Evolutionary conservation across 2,329 filamentous ascomycete genomes (phyloP), one percentile per base, ranked within the genome.

Genomic region (Fonsecaea pedrosoi): DNA sequence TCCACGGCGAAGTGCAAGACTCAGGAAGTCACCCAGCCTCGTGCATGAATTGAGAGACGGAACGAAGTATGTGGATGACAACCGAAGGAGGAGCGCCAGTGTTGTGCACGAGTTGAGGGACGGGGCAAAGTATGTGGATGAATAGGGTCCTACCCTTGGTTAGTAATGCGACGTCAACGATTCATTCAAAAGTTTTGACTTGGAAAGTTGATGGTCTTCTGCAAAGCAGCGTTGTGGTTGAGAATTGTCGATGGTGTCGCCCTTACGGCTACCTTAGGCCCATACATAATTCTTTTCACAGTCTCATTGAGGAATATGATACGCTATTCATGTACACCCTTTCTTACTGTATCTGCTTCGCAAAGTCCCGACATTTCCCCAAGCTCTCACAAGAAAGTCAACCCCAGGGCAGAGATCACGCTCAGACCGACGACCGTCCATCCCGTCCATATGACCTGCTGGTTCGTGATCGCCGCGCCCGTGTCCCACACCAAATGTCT

Each of bases 401-500:
- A 69, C 3, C 40, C 66, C 56, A 71, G 48, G 5, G 70, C 68
- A 18, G 38, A 63, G 7, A 69, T 54, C 4, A 60, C 53, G 30
- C 66, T 71, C 60, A 73, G n/a, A 3, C 67, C 71, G 5, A 72
- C 62, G 1, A 69, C 65, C 10, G 64, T 64, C 70, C 70, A 73
- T n/a, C 70, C 71, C 0, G 71, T 72, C 34, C 59, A 50, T 45
- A 87, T 86, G 67, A 92, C 89, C 74, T 85, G 81, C 78, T 85
- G 81, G 76, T 91, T 91, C 74, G 81, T 84, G 68, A 92, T 84
- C 59, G 83, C 82, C 73, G 81, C 81, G 60, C 87, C 88, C 45
- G 85, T 78, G 82, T 92, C 90, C 90, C 90, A 92, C 15, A 83
- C 75, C 82, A 92, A 82, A 85, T 92, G 89, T 75, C 90, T 85